These are phyloP conservation scores for Fonsecaea multimorphosa DNA, from an alignment of 2,329 filamentous ascomycete species.

Conservation along the genomic window DNA sequence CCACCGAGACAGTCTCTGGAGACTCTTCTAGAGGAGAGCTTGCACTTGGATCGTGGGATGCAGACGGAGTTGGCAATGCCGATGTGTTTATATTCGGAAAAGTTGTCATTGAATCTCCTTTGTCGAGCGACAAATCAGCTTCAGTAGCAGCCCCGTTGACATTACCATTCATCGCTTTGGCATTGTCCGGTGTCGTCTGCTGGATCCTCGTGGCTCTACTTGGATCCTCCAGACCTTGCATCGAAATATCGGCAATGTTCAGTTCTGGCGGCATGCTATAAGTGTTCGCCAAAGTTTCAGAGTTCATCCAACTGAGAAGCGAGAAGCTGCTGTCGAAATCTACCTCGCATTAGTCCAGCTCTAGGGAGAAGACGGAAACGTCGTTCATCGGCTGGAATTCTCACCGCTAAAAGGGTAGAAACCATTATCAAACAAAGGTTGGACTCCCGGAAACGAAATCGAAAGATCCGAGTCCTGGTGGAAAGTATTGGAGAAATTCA, in stretches of 20 bases:
- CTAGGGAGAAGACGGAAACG: background rate
- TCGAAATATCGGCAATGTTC: conserved; percentile 5
- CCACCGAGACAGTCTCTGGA: conserved; percentile 12
- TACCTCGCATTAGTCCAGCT: background rate
- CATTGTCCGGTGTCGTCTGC: background rate
- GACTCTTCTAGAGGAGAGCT: conserved; percentile 8
- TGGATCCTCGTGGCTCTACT: background rate
- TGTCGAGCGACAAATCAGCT: background rate
- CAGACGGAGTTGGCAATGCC: conserved; percentile 6
- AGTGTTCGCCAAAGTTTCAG: background rate
- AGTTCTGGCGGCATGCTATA: conserved; percentile 6
- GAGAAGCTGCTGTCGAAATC: conserved; percentile 12
- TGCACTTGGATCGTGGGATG: background rate
- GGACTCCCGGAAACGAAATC: background rate
- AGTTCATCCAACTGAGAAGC: conserved; percentile 21
- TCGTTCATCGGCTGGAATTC: background rate
- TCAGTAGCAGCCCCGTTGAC: background rate
- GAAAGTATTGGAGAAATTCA: background rate
- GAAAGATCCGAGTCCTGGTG: background rate
- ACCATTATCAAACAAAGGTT: conserved; percentile 5
- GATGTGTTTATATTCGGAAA: background rate
- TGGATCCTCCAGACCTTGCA: conserved; percentile 12
- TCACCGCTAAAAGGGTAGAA: background rate
- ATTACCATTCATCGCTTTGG: background rate
- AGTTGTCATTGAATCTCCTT: background rate